Evolutionary conservation across 1,139 yeast species (phyloP).

Genomic region (Starmera stellimalicola): DNA sequence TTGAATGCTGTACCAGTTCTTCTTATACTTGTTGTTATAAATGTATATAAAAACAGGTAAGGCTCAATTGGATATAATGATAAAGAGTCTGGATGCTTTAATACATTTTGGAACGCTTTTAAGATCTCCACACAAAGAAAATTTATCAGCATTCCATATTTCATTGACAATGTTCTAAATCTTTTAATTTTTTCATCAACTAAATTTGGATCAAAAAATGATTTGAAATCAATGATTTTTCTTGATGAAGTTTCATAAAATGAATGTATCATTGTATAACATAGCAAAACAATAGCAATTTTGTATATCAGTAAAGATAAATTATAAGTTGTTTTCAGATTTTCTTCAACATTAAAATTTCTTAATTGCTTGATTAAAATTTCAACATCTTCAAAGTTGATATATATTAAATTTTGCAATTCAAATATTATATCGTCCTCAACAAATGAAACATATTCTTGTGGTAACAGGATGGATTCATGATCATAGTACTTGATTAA

Average conservation of each 20-base stretch:
- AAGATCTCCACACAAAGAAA: background rate
- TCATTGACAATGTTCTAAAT: background rate
- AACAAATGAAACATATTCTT: background rate
- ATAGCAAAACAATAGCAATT: background rate
- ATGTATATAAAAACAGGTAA: background rate
- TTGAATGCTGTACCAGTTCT: background rate
- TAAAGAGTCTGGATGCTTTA: background rate
- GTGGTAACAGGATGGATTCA: background rate
- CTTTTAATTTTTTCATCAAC: background rate
- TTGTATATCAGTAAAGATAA: background rate
- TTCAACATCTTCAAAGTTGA: conserved; percentile 1
- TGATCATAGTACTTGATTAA: background rate
- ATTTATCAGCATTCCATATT: background rate
- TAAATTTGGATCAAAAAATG: background rate
- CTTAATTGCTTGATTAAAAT: background rate
- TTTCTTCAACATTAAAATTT: background rate
- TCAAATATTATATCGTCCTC: background rate
- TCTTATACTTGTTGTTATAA: background rate
- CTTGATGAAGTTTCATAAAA: background rate
- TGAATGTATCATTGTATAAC: background rate
- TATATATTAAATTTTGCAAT: background rate
- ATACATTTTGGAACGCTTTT: background rate
- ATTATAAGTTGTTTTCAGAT: background rate
- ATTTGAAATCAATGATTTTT: background rate
- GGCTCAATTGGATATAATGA: background rate